phyloP scores from a whole-genome alignment of 1,284 basidiomycete species.

The Inonotus obliquus region DNA sequence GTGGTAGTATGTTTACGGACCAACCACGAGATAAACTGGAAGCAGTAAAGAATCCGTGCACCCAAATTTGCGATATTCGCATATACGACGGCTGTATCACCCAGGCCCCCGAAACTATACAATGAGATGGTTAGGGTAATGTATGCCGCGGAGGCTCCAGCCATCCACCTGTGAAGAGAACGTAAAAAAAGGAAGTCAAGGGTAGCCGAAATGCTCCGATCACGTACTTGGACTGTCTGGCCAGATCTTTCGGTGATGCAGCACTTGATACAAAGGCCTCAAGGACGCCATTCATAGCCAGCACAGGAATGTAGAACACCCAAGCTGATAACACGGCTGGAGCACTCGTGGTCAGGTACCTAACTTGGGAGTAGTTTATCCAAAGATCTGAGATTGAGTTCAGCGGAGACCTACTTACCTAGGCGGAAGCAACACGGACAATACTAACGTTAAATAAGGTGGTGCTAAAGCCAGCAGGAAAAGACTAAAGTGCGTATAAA shows the following conservation, averaged over 20 bases:
- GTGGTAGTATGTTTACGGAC: slow-evolving; percentile 30
- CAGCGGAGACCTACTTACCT: slow-evolving; percentile 22
- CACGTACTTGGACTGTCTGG: slow-evolving; percentile 55
- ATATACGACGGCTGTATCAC: slow-evolving; percentile 70
- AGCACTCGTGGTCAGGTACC: slow-evolving; percentile 70
- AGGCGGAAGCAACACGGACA: slow-evolving; percentile 67
- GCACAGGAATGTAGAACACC: slow-evolving; percentile 80
- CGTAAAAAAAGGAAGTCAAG: slow-evolving; percentile 12
- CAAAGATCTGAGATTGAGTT: slow-evolving; percentile 2
- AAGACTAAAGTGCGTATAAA: slow-evolving; percentile 66
- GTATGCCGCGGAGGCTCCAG: slow-evolving; percentile 59
- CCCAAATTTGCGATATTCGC: slow-evolving; percentile 68
- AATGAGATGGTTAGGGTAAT: slow-evolving; percentile 48
- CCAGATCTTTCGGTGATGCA: slow-evolving; percentile 60
- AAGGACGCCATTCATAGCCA: slow-evolving; percentile 84
- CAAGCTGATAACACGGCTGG: slow-evolving; percentile 73
- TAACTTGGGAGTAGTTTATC: slow-evolving; percentile 2
- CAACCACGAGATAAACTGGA: slow-evolving; percentile 33
- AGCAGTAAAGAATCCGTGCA: slow-evolving; percentile 52
- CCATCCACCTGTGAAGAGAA: slow-evolving; percentile 52
- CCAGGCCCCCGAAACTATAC: slow-evolving; percentile 42
- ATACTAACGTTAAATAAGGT: slow-evolving; percentile 64
- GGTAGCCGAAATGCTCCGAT: slow-evolving; percentile 19
- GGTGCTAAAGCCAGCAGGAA: slow-evolving; percentile 72
- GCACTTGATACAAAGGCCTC: slow-evolving; percentile 87